These are phyloP conservation scores for Lepidium campestre DNA, from an alignment of 441 rosid species.

Conservation along the genomic window DNA sequence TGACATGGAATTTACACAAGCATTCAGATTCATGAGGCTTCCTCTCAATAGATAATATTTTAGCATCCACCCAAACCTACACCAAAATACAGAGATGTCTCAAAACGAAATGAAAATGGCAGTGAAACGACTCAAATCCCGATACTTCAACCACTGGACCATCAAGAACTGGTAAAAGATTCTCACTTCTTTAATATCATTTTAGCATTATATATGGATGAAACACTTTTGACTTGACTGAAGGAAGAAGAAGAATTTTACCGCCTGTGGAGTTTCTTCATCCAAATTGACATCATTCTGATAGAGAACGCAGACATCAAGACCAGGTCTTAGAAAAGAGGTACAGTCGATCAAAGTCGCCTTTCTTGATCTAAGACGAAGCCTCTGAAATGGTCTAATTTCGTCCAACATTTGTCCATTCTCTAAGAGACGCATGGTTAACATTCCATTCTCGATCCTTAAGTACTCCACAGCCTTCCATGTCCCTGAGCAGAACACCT, in stretches of 20 bases:
- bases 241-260: background rate
- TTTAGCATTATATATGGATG: background rate
- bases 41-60: conserved; percentile 69
- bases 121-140: background rate
- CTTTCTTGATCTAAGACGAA: conserved; percentile 67
- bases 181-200: background rate
- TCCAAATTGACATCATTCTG: background rate
- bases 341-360: conserved; percentile 61
- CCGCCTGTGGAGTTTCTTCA: background rate
- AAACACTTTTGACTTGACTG: background rate
- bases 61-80: conserved; percentile 80
- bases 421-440: conserved; percentile 41
- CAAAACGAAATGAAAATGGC: background rate
- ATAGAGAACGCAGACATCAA: conserved; percentile 71
- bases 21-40: conserved; percentile 67
- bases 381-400: conserved; percentile 42
- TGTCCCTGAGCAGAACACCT: conserved; percentile 49
- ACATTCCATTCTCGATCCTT: conserved; percentile 45
- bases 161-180: background rate
- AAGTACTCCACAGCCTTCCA: conserved; percentile 64
- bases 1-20: conserved; percentile 58
- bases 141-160: background rate
- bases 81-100: background rate
- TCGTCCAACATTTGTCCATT: conserved; percentile 23
- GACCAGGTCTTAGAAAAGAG: conserved; percentile 67